Conservation (phyloP, 73 alveolate genomes). For the Paramecium biaurelia region DNA sequence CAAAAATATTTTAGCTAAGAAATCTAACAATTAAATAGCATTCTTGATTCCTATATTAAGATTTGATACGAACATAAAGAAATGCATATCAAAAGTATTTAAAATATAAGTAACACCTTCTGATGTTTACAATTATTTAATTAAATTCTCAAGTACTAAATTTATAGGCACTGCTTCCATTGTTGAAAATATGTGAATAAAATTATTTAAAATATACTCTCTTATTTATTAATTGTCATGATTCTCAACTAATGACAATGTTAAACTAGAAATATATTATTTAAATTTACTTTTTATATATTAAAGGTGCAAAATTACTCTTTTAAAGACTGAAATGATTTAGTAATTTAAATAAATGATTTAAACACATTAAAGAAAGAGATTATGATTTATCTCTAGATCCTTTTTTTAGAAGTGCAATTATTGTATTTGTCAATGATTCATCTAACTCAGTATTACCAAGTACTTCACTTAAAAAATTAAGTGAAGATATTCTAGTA, state of each 20-base stretch:
- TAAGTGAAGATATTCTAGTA: conserved; percentile 78
- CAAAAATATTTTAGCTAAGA: conserved; percentile 90
- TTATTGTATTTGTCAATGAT: conserved; percentile 64
- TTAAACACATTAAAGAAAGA: conserved; percentile 65
- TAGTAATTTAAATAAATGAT: conserved; percentile 73
- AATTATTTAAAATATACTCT: conserved; percentile 88
- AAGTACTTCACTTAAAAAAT: conserved; percentile 76
- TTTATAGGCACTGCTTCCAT: conserved; percentile 92
- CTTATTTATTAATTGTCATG: conserved; percentile 87
- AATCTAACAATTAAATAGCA: conserved; percentile 87
- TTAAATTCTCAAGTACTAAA: conserved; percentile 92
- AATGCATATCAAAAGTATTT: conserved; percentile 92
- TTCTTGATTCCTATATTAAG: conserved; percentile 88
- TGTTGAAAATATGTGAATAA: conserved; percentile 77
- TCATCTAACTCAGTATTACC: conserved; percentile 70
- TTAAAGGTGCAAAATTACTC: conserved; percentile 93
- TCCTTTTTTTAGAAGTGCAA: conserved; percentile 68
- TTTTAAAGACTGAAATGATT: conserved; percentile 84
- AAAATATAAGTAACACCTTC: conserved; percentile 86
- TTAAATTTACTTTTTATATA: conserved; percentile 65
- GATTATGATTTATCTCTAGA: conserved; percentile 75
- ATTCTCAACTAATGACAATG: conserved; percentile 91
- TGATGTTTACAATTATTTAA: conserved; percentile 82
- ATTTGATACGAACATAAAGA: conserved; percentile 89
- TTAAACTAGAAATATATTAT: conserved; percentile 60